Evolutionary conservation across 1,284 basidiomycete genomes (phyloP).

Genomic region (Marasmius oreades): DNA sequence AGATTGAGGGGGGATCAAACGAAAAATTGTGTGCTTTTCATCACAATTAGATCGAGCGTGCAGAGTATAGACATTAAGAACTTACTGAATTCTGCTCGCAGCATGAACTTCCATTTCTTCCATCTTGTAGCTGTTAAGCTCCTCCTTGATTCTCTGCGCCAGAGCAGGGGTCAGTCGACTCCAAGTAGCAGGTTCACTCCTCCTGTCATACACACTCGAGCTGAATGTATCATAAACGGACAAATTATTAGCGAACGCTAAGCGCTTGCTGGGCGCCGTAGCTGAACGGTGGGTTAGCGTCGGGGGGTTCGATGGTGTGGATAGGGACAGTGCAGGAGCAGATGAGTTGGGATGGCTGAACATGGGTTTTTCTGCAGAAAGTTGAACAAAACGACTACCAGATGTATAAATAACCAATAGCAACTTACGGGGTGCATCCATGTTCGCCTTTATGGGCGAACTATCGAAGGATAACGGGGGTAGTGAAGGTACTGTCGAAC

Average conservation of each 20-base stretch:
- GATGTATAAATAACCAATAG: too few relatives aligned
- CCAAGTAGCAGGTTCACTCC: slow-evolving; percentile 96
- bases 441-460: slow-evolving; percentile 18
- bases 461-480: slow-evolving; percentile 63
- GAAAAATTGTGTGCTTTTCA: slow-evolving; percentile 48
- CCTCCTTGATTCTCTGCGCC: slow-evolving; percentile 95
- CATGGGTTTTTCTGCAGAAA: slow-evolving; percentile 29
- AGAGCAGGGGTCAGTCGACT: slow-evolving; percentile 92
- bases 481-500: slow-evolving; percentile 35
- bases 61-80: slow-evolving; percentile 17
- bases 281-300: slow-evolving; percentile 60
- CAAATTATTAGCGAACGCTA: slow-evolving; percentile 89
- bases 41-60: background rate
- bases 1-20: slow-evolving; percentile 27
- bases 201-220: slow-evolving; percentile 85
- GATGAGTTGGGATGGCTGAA: slow-evolving; percentile 86
- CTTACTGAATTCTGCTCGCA: slow-evolving; percentile 81
- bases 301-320: slow-evolving; percentile 41
- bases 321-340: slow-evolving; percentile 74
- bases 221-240: slow-evolving; percentile 97
- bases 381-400: slow-evolving; percentile 12
- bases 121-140: slow-evolving; percentile 96
- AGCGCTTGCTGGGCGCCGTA: slow-evolving; percentile 64
- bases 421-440: slow-evolving; percentile 24
- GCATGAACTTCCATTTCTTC: slow-evolving; percentile 98